Conservation (phyloP, 2,329 filamentous ascomycete species). For the Lachnellula arida region DNA sequence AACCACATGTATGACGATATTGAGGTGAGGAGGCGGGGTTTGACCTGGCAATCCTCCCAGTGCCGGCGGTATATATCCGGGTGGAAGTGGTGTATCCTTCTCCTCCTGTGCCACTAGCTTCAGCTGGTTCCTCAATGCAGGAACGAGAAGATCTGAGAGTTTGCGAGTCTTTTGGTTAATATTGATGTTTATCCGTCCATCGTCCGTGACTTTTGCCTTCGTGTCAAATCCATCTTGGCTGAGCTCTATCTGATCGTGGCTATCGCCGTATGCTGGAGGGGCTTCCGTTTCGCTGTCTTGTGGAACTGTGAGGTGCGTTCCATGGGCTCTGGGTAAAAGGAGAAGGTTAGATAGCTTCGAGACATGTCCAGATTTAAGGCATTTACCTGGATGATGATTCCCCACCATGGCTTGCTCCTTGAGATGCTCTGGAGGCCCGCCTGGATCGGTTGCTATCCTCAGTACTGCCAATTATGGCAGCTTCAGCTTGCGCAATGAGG, state of each 20-base stretch:
- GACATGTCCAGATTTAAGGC: background rate
- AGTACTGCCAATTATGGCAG: slow-evolving; percentile 28
- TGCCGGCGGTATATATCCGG: slow-evolving; percentile 68
- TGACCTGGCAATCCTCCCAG: slow-evolving; percentile 61
- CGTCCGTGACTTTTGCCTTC: slow-evolving; percentile 58
- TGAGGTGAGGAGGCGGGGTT: slow-evolving; percentile 53
- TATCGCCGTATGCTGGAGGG: slow-evolving; percentile 56
- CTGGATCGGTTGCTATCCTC: slow-evolving; percentile 6
- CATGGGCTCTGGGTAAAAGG: slow-evolving; percentile 6
- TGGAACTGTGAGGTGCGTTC: slow-evolving; percentile 16
- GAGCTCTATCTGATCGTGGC: slow-evolving; percentile 52
- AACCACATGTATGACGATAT: slow-evolving; percentile 71
- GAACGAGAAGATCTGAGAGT: slow-evolving; percentile 62
- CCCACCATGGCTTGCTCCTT: slow-evolving; percentile 2
- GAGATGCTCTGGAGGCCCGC: slow-evolving; percentile 4
- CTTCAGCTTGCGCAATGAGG: slow-evolving; percentile 31
- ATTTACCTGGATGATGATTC: slow-evolving; percentile 1
- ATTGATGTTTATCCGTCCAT: slow-evolving; percentile 75
- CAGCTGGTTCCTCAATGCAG: slow-evolving; percentile 54
- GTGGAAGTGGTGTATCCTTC: slow-evolving; percentile 50
- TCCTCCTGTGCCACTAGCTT: slow-evolving; percentile 41
- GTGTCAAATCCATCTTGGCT: slow-evolving; percentile 60
- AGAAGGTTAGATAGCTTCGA: background rate
- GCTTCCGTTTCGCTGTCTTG: slow-evolving; percentile 19
- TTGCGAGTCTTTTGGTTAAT: slow-evolving; percentile 67